Evolutionary conservation across 768 basidiomycete genomes (phyloP), one percentile per base, ranked within the genome.

Genomic region (Russula dissimulans): DNA sequence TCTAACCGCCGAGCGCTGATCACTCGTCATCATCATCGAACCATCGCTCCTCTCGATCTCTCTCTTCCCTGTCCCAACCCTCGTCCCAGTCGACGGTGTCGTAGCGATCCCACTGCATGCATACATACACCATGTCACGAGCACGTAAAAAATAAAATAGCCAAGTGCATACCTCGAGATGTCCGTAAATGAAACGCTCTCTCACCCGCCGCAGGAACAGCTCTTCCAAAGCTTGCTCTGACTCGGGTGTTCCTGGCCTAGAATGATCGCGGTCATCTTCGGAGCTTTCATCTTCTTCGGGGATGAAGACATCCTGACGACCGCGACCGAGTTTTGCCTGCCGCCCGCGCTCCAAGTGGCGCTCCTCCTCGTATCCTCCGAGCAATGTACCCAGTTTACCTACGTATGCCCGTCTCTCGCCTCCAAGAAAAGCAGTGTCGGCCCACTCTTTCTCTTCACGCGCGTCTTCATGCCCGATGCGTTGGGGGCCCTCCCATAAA

Each of bases 21-120:
- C 49, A 63, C 31, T 85, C 82, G 51, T 85, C 84, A 26, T 84
- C 81, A 49, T 87, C 82, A 26, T 26, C 34, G 71, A 90, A 90
- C 84, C 89, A 90, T 22, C 77, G 74, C 34, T 87, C 87, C 70
- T 89, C 81, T 11, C 75, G 77, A 34, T 84, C 83, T 64, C 79
- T 71, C 59, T 86, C 85, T 18, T 82, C 80, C 22, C 62, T 71
- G 65, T 87, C 87, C 72, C 86, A 78, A 43, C 74, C 75, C 57
- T 91, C 89, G 66, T 83, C 81, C 87, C 89, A 91, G 68, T 91
- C 89, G 9, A 87, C 78, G 53, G 69, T 69, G 60, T 86, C 86
- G 59, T 91, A 91, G 65, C 89, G 80, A 36, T 85, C 78, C 5
- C 78, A 76, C 88, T 91, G 68, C 26, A 57, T 91, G 68, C 26